Evolutionary conservation across 352 stramenopile species (phyloP).

Genomic region (Elongisporangium anandrum): DNA sequence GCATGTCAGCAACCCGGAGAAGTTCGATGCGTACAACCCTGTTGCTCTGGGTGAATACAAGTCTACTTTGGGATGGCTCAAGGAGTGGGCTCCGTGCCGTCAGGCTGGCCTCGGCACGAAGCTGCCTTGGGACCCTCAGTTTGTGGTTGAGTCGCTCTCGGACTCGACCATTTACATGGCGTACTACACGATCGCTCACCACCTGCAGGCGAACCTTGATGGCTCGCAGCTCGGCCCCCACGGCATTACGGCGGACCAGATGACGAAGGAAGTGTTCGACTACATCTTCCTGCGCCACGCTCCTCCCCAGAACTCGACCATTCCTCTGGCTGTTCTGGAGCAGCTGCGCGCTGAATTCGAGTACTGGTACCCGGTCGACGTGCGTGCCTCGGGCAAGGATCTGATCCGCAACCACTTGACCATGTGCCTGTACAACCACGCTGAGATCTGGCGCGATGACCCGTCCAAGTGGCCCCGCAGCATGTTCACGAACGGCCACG

Average conservation of each 20-base stretch:
- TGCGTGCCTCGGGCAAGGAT: conserved; percentile 95
- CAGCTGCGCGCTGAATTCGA: conserved; percentile 96
- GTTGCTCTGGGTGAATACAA: conserved; percentile 94
- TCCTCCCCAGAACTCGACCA: conserved; percentile 80
- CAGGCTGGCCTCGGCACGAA: conserved; percentile 96
- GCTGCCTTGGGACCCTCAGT: conserved; percentile 98
- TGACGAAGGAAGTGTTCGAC: conserved; percentile 97
- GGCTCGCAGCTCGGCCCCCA: conserved; percentile 87
- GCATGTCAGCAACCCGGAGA: conserved; percentile 91
- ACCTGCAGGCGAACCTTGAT: conserved; percentile 96
- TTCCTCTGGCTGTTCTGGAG: conserved; percentile 88
- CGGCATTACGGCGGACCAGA: conserved; percentile 76
- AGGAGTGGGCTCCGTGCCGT: conserved; percentile 99
- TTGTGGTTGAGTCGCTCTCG: conserved; percentile 99
- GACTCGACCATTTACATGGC: conserved; percentile 99
- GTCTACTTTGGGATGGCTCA: conserved; percentile 97
- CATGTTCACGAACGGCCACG: conserved; percentile 99
- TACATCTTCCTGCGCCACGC: conserved; percentile 97
- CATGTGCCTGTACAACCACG: conserved; percentile 99
- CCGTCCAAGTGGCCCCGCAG: conserved; percentile 95
- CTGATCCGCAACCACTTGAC: conserved; percentile 99
- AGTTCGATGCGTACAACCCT: conserved; percentile 95
- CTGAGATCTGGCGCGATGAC: conserved; percentile 98
- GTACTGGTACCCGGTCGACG: conserved; percentile 99
- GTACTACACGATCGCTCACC: conserved; percentile 99